Percentiles rank a stretch among this genome's conserved stretches.
phyloP scores from a whole-genome alignment of 73 alveolate species.

The Breviolum minutum region DNA sequence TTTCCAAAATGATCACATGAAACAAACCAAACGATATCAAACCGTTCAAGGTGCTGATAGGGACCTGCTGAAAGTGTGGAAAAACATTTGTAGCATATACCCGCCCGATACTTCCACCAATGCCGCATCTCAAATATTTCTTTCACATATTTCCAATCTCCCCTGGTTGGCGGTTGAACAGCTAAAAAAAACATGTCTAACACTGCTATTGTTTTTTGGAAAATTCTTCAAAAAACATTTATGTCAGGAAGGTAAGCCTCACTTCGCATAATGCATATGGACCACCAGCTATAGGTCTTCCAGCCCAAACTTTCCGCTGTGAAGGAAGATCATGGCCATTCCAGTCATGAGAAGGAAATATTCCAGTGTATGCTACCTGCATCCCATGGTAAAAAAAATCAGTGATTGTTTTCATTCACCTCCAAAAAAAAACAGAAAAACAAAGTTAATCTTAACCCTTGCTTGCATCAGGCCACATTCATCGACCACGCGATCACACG shows the following conservation, averaged over 20 bases:
- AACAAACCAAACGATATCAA: too few relatives aligned
- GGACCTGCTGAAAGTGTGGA: not conserved
- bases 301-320: not conserved
- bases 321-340: not conserved
- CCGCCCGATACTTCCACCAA: too few relatives aligned
- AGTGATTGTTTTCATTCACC: too few relatives aligned
- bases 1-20: too few relatives aligned
- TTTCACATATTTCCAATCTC: not conserved
- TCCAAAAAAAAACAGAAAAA: not conserved
- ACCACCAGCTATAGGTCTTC: not conserved
- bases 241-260: not conserved
- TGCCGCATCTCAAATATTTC: not conserved
- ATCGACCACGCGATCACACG: not conserved
- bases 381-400: not conserved
- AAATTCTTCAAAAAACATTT: not conserved
- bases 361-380: not conserved
- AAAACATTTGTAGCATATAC: not conserved
- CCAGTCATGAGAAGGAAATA: not conserved
- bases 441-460: not conserved
- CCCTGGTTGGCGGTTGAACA: not conserved
- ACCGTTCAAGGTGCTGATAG: not conserved
- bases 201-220: not conserved
- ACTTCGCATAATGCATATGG: not conserved
- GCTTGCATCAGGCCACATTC: not conserved
- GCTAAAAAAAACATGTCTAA: not conserved